phyloP scores from a whole-genome alignment of 805 yeast genomes.

The Barnettozyma botsteinii region DNA sequence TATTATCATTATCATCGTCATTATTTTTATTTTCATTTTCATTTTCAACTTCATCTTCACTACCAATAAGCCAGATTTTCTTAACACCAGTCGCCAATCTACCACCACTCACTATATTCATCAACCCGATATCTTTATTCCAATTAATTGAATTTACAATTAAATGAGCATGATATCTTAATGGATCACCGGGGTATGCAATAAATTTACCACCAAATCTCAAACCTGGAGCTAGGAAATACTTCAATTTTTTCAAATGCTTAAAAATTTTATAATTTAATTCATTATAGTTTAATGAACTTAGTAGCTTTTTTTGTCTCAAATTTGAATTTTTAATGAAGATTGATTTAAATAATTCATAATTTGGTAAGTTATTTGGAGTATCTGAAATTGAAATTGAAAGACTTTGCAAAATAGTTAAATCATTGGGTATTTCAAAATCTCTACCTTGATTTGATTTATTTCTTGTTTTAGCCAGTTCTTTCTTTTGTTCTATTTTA shows the following conservation, averaged over 20 bases:
- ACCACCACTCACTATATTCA: conserved; percentile 74
- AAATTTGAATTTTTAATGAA: conserved; percentile 11
- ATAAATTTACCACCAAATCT: conserved; percentile 87
- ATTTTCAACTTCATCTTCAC: conserved; percentile 22
- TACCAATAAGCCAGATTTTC: conserved; percentile 66
- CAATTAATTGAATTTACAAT: conserved; percentile 51
- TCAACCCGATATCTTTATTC: conserved; percentile 48
- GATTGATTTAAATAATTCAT: conserved; percentile 10
- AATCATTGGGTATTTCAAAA: conserved; percentile 5
- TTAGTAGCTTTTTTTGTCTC: conserved; percentile 10
- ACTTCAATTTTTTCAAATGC: conserved; percentile 32
- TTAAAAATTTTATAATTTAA: conserved; percentile 13
- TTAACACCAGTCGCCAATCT: conserved; percentile 90
- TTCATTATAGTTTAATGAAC: conserved; percentile 2
- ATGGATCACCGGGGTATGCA: conserved; percentile 93
- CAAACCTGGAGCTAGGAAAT: conserved; percentile 72
- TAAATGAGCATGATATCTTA: conserved; percentile 82
- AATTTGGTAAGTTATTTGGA: conserved; percentile 14
- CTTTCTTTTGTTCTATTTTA: conserved; percentile 7
- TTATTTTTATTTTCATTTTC: conserved; percentile 16
- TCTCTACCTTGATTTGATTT: background rate
- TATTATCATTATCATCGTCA: conserved; percentile 18
- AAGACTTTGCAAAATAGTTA: conserved; percentile 12
- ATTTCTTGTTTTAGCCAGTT: conserved; percentile 5
- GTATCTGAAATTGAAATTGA: conserved; percentile 17